These are phyloP conservation scores for Alternaria ethzedia DNA, from an alignment of 2,329 filamentous ascomycete genomes.

Conservation along the genomic window DNA sequence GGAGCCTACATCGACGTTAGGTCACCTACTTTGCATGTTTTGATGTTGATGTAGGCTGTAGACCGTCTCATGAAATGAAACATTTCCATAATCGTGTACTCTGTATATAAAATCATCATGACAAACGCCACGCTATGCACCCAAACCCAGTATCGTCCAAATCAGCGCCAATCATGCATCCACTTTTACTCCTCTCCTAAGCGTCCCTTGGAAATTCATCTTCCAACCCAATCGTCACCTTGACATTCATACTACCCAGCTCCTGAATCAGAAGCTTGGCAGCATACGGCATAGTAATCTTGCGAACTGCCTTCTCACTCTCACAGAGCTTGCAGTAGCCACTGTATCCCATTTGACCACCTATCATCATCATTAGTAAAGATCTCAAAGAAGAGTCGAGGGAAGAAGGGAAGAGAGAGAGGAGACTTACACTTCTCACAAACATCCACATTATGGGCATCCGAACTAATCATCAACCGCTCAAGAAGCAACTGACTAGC, in stretches of 20 bases:
- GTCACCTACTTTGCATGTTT: not conserved
- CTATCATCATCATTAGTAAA: slow-evolving; percentile 8
- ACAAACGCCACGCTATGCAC: slow-evolving; percentile 27
- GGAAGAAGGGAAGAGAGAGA: not conserved
- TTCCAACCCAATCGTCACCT: slow-evolving; percentile 84
- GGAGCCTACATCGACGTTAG: not conserved
- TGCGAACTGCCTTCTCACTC: slow-evolving; percentile 80
- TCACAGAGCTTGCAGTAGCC: slow-evolving; percentile 95
- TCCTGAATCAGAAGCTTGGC: slow-evolving; percentile 97
- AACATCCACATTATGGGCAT: slow-evolving; percentile 89
- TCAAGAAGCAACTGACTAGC: slow-evolving; percentile 91
- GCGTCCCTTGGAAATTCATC: slow-evolving; percentile 78
- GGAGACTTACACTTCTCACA: slow-evolving; percentile 80
- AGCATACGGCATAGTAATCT: slow-evolving; percentile 97
- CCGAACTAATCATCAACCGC: slow-evolving; percentile 91
- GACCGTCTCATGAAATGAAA: not conserved
- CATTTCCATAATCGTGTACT: not conserved
- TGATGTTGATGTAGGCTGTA: not conserved
- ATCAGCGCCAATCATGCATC: slow-evolving; percentile 3
- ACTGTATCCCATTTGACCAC: slow-evolving; percentile 90
- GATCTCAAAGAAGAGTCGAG: not conserved
- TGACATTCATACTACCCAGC: slow-evolving; percentile 98
- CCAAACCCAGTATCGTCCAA: not conserved
- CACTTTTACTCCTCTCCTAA: not conserved
- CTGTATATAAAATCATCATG: not conserved